phyloP scores from a whole-genome alignment of 176 grass and related monocot species.

The Oryza punctata region DNA sequence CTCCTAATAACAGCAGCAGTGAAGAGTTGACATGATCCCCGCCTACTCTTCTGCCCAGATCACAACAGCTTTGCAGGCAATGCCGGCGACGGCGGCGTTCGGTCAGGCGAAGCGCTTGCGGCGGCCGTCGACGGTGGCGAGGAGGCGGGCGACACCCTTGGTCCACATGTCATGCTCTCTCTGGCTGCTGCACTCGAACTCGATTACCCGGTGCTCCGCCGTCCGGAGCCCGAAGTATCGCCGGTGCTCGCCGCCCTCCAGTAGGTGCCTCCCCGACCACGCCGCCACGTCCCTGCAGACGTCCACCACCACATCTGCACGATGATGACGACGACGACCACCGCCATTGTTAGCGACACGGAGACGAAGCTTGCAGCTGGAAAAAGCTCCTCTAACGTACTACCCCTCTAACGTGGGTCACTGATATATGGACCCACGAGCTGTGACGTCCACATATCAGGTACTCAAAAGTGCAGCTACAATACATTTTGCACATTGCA shows the following conservation, averaged over 20 bases:
- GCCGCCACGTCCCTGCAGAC: constrained; percentile 83
- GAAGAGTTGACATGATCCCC: too few species aligned
- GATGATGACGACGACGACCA: not conserved
- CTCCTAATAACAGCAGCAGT: not conserved
- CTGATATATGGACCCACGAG: too few species aligned
- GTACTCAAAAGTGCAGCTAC: too few species aligned
- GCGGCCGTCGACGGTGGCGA: constrained; percentile 50
- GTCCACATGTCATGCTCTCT: constrained; percentile 84
- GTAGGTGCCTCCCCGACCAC: constrained; percentile 86
- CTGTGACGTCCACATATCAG: too few species aligned
- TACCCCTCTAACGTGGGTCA: too few species aligned
- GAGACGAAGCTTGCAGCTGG: too few species aligned
- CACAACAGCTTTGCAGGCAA: not conserved
- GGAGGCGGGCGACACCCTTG: constrained; percentile 75
- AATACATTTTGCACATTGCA: too few species aligned
- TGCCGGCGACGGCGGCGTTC: not conserved
- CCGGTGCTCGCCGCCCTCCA: constrained; percentile 74
- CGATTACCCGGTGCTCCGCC: constrained; percentile 84
- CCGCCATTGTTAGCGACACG: not conserved
- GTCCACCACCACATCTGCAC: constrained; percentile 77
- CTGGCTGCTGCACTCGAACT: constrained; percentile 79
- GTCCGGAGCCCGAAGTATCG: constrained; percentile 90
- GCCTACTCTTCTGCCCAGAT: not conserved
- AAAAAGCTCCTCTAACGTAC: too few species aligned
- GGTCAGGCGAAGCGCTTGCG: constrained; percentile 51